phyloP scores from a whole-genome alignment of 768 basidiomycete genomes.

The Coprinellus micaceus region DNA sequence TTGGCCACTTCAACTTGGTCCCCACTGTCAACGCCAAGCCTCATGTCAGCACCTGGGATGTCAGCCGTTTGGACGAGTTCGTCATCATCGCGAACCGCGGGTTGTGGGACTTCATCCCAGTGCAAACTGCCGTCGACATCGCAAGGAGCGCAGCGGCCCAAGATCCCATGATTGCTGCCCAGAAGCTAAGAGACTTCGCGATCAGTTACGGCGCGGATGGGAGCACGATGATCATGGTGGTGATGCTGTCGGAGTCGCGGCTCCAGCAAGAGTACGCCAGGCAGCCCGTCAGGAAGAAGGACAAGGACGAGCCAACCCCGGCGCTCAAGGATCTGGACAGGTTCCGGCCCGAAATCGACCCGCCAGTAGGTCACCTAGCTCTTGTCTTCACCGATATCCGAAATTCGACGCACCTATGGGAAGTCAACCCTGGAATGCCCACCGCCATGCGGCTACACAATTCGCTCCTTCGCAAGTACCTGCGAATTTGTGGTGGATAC shows the following conservation, averaged over 20 bases:
- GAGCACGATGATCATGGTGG: slow-evolving; percentile 97
- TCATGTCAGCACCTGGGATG: slow-evolving; percentile 61
- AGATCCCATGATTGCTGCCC: slow-evolving; percentile 80
- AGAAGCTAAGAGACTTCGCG: slow-evolving; percentile 94
- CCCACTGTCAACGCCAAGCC: slow-evolving; percentile 91
- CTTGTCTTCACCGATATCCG: slow-evolving; percentile 98
- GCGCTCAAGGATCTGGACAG: slow-evolving; percentile 59
- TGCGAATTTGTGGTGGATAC: slow-evolving; percentile 91
- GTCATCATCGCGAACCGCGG: slow-evolving; percentile 92
- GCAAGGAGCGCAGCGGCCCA: slow-evolving; percentile 79
- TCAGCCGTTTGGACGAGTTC: slow-evolving; percentile 89
- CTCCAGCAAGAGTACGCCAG: slow-evolving; percentile 16
- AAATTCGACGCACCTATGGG: slow-evolving; percentile 96
- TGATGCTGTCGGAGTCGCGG: slow-evolving; percentile 68
- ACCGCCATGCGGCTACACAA: slow-evolving; percentile 92
- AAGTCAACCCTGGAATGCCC: slow-evolving; percentile 92
- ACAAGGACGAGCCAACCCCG: slow-evolving; percentile 14
- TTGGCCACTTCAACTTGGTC: slow-evolving; percentile 87
- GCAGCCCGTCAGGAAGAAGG: slow-evolving; percentile 37
- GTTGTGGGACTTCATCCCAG: slow-evolving; percentile 90
- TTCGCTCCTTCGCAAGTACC: slow-evolving; percentile 73
- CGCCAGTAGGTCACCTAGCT: slow-evolving; percentile 84
- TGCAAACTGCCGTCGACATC: slow-evolving; percentile 95
- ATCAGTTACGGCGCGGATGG: slow-evolving; percentile 95
- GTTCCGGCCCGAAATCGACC: slow-evolving; percentile 73